A percentile compares a stretch with the other conserved stretches of the same genome.
Conservation (phyloP, 257 asterid genomes). For the Petunia axillaris region DNA sequence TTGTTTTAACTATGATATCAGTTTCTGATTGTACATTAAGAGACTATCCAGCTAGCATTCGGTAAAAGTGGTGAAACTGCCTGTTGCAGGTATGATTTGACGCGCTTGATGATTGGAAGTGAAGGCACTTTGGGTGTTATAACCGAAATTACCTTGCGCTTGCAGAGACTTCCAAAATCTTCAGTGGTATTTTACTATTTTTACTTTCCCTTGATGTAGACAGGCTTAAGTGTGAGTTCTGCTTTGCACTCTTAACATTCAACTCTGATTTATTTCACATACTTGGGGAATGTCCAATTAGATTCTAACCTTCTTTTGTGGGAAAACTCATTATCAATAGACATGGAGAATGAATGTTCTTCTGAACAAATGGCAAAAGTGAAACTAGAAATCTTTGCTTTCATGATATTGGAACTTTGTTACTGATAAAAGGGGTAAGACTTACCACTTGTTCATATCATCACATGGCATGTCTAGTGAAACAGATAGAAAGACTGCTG, state of each 20-base stretch:
- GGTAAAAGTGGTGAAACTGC: slow-evolving; percentile 21
- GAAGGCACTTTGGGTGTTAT: slow-evolving; percentile 98
- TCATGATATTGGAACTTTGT: neutral
- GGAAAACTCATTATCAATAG: neutral
- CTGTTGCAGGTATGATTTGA: slow-evolving; percentile 77
- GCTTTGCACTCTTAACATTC: neutral
- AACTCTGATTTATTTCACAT: neutral
- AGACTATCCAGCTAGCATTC: slow-evolving; percentile 3
- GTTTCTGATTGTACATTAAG: slow-evolving; percentile 3
- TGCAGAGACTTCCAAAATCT: slow-evolving; percentile 81
- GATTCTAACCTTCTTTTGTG: neutral
- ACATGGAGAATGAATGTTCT: neutral
- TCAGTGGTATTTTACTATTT: slow-evolving; percentile 72
- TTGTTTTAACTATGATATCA: neutral
- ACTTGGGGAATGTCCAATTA: neutral
- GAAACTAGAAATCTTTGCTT: neutral
- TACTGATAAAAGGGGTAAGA: neutral
- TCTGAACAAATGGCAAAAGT: neutral
- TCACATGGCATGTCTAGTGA: slow-evolving; percentile 3
- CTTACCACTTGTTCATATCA: neutral
- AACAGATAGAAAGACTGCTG: neutral
- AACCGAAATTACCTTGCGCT: slow-evolving; percentile 92
- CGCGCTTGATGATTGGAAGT: slow-evolving; percentile 94
- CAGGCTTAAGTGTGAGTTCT: neutral
- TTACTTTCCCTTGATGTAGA: slow-evolving; percentile 29